Evolutionary conservation across 78 protist species (phyloP).

Genomic region (Dictyostelium brefeldianum): DNA sequence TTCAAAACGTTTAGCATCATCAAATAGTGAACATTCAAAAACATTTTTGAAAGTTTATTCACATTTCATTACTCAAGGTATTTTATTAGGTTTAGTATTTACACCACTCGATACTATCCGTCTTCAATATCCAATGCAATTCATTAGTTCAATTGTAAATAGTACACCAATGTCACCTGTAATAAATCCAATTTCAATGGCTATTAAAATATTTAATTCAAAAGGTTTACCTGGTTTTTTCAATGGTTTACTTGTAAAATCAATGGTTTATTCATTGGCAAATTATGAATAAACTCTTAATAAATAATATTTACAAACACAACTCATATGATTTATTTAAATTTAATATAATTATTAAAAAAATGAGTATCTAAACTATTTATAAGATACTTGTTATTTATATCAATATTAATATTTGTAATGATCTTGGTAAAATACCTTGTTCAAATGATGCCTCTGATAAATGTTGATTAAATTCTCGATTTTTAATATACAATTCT

Average conservation of each 20-base stretch:
- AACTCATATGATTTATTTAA: too few relatives aligned
- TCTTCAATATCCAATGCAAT: neutral
- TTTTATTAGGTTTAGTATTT: neutral
- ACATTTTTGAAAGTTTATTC: neutral
- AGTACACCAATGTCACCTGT: neutral
- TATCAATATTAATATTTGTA: too few relatives aligned
- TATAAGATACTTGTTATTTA: too few relatives aligned
- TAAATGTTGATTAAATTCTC: too few relatives aligned
- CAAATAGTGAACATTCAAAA: neutral
- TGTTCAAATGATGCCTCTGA: too few relatives aligned
- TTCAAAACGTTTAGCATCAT: neutral
- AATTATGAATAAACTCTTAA: too few relatives aligned
- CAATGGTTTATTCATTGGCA: too few relatives aligned
- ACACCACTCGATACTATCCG: neutral
- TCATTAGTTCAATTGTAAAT: neutral
- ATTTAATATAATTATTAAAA: too few relatives aligned
- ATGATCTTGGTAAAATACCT: too few relatives aligned
- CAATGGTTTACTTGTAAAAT: neutral
- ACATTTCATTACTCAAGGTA: neutral
- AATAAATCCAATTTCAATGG: neutral
- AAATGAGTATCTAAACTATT: too few relatives aligned
- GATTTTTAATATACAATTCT: too few relatives aligned
- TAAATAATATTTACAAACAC: too few relatives aligned
- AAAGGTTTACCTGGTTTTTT: neutral
- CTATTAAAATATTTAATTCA: neutral